Conservation (phyloP, 1,284 basidiomycete genomes). For the Apiotrichum domesticum region DNA sequence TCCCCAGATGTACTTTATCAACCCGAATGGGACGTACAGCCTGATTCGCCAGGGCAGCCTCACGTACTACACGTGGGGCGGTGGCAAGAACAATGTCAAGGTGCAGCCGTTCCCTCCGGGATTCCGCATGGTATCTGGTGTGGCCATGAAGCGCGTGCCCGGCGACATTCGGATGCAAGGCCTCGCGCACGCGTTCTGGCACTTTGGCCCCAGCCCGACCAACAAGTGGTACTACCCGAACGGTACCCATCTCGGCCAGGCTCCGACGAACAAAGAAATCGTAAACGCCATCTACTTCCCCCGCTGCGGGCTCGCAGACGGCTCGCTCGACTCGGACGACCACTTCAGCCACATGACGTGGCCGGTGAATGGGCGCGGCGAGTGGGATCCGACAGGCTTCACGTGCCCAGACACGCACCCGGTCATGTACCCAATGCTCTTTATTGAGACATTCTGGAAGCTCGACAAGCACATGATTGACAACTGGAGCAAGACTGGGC, state of each 20-base stretch:
- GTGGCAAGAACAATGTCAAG: not conserved
- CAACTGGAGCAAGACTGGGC: slow-evolving; percentile 12
- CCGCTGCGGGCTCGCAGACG: slow-evolving; percentile 29
- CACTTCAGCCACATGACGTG: slow-evolving; percentile 48
- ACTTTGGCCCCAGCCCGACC: no score
- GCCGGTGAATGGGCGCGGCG: slow-evolving; percentile 28
- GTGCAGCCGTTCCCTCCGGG: not conserved
- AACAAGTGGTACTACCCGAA: not conserved
- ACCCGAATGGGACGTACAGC: no score
- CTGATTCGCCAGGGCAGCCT: no score
- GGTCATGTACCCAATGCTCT: slow-evolving; percentile 33
- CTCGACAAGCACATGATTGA: not conserved
- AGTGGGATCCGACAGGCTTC: not conserved
- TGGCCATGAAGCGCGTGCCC: slow-evolving; percentile 19
- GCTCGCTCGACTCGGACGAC: slow-evolving; percentile 44
- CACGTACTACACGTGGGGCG: no score
- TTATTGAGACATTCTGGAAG: not conserved
- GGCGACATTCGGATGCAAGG: not conserved
- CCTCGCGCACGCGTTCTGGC: not conserved
- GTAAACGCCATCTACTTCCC: slow-evolving; percentile 26
- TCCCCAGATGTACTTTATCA: no score
- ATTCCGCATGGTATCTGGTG: slow-evolving; percentile 37
- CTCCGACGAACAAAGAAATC: not conserved
- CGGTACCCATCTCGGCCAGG: not conserved
- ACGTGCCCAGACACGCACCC: slow-evolving; percentile 13